Evolutionary conservation across 129 eudicot species (phyloP).

Genomic region (Lonicera japonica): DNA sequence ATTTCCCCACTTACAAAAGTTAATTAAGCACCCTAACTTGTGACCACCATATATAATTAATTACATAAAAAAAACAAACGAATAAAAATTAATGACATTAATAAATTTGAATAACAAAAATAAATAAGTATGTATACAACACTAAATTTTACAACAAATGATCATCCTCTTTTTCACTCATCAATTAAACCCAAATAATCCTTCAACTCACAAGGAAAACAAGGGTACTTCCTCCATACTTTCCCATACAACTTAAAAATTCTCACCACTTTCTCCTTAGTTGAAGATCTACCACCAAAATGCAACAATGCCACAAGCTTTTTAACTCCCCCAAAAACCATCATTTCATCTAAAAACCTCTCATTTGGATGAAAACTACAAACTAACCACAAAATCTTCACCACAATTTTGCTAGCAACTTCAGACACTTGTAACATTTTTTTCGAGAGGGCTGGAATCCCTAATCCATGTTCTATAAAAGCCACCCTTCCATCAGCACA

Average conservation of each 20-base stretch:
- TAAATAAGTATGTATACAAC: neutral
- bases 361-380: slow-evolving; percentile 54
- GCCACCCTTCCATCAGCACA: slow-evolving; percentile 76
- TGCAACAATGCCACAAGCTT: slow-evolving; percentile 64
- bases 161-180: neutral
- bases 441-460: slow-evolving; percentile 51
- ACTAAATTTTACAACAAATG: neutral
- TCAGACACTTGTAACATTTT: slow-evolving; percentile 50
- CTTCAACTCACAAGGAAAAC: slow-evolving; percentile 57
- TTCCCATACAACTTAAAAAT: slow-evolving; percentile 53
- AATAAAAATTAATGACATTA: no score
- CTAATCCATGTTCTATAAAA: slow-evolving; percentile 57
- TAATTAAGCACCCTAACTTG: neutral
- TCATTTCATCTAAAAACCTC: slow-evolving; percentile 73
- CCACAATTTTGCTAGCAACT: slow-evolving; percentile 43
- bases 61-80: no score
- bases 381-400: slow-evolving; percentile 58
- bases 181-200: slow-evolving; percentile 35
- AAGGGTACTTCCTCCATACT: slow-evolving; percentile 63
- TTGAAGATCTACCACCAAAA: slow-evolving; percentile 48
- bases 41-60: neutral
- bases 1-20: neutral
- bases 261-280: slow-evolving; percentile 47
- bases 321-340: slow-evolving; percentile 53
- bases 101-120: neutral